phyloP scores from a whole-genome alignment of 345 rosid genomes.

The Syzygium aqueum region DNA sequence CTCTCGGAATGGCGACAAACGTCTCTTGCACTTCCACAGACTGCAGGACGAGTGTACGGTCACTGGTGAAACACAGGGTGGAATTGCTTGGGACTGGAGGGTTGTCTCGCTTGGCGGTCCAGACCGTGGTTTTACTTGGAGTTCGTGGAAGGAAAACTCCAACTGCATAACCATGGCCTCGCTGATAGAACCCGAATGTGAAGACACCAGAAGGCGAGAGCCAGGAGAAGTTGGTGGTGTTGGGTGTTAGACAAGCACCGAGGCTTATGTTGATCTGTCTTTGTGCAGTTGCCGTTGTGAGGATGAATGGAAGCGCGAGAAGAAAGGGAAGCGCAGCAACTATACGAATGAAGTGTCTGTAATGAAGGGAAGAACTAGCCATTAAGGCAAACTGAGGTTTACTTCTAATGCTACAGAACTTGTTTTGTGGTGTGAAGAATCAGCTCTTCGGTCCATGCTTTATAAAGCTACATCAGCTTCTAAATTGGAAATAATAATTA shows the following conservation, averaged over 20 bases:
- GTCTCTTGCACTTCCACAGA: neutral
- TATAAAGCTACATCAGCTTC: neutral
- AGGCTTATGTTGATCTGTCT: conserved; percentile 3
- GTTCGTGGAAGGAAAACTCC: conserved; percentile 14
- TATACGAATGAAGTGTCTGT: neutral
- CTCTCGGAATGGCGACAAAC: neutral
- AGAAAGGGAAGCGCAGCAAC: neutral
- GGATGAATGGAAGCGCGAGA: neutral
- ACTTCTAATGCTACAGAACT: neutral
- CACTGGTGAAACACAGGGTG: neutral
- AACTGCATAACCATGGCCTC: conserved; percentile 8
- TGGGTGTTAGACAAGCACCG: neutral
- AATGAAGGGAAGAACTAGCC: neutral
- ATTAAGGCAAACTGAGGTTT: neutral
- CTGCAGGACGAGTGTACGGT: conserved; percentile 7
- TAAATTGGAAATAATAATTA: neutral
- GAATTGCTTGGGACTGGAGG: conserved; percentile 5
- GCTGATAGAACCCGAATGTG: conserved; percentile 20
- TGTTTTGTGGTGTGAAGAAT: neutral
- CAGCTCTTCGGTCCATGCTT: neutral
- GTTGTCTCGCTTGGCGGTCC: conserved; percentile 8
- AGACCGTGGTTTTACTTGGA: conserved; percentile 6
- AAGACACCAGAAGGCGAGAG: conserved; percentile 20
- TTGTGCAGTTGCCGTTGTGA: conserved; percentile 1
- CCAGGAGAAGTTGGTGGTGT: conserved; percentile 8